Base-by-base conservation (phyloP, 2,329 filamentous ascomycete genomes). In the Uncinocarpus reesii region DNA sequence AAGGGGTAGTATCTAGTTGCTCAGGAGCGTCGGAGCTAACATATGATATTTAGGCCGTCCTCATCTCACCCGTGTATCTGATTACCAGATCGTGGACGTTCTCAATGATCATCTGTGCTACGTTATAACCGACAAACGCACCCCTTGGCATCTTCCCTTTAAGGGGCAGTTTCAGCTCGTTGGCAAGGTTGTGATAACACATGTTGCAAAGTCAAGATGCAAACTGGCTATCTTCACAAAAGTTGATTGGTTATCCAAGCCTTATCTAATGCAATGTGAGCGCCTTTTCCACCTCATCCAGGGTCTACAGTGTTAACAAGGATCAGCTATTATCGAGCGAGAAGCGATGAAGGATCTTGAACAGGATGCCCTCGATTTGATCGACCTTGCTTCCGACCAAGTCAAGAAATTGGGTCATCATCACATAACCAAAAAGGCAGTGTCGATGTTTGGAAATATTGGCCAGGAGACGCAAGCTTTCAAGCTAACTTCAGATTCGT, bases 131-230 rank as follows among this genome's bases (percentile, higher is more conserved):
- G 79, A 83, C 57, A 74, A 74, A 48, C 78, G 78, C 53, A 75
- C 73, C 0, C 78, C 80, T 0, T 94, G 87, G 86, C 87, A 95
- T 69, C 74, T 96, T 31, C 92, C 92, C 10, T 82, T 88, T 62
- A 79, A 83, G 46, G 74, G 80, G 42, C 77, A 80, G 44, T 94
- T 96, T 67, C 82, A 83, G 57, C 72, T 95, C 18, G 79, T 93
- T 49, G 90, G 80, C 56, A 95, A 95, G 66, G 81, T 95, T 53
- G 87, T 95, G 54, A 92, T 98, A 53, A 95, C 92, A 2, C 87
- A 96, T 60, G 77, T 90, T 52, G 81, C 87, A 45, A 96, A 96
- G 68, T 88, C 86, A 10, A 88, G 84, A 64, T 94, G 87, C 65
- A 95, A 92, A 68, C 77, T 98, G 48, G 84, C 88, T 21, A 79